Percentiles rank a stretch among this genome's conserved stretches.
phyloP scores from a whole-genome alignment of 441 rosid genomes.

The Erodium texanum region DNA sequence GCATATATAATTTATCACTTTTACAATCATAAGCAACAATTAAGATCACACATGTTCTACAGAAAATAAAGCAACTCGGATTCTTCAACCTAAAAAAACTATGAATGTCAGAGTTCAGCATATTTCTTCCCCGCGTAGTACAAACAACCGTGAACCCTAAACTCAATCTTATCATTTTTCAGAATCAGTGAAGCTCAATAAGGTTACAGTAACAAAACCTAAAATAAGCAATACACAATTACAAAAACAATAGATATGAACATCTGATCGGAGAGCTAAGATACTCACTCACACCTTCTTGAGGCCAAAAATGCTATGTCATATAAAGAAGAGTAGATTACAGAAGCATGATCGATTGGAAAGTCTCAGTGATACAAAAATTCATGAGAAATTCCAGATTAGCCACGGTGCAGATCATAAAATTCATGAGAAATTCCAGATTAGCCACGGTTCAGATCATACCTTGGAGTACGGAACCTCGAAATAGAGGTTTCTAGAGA shows the following conservation, averaged over 20 bases:
- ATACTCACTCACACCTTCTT: background rate
- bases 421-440: background rate
- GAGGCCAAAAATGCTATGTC: background rate
- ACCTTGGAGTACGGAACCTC: slow-evolving; percentile 51
- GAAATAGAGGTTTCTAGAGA: slow-evolving; percentile 69
- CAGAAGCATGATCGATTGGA: background rate
- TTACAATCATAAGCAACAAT: background rate
- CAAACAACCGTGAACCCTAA: too few relatives aligned
- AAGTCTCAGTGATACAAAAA: background rate
- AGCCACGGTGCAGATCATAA: background rate
- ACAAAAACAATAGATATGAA: background rate
- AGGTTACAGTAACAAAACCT: background rate
- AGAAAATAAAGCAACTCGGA: too few relatives aligned
- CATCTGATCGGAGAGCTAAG: background rate
- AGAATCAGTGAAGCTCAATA: background rate
- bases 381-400: background rate
- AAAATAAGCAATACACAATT: background rate
- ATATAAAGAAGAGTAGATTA: background rate
- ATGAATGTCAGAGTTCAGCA: too few relatives aligned
- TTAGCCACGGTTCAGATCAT: background rate
- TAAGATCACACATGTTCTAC: background rate
- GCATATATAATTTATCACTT: background rate
- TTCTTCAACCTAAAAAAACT: too few relatives aligned
- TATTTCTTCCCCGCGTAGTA: too few relatives aligned
- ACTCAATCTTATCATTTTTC: too few relatives aligned